Evolutionary conservation across 2,329 filamentous ascomycete genomes (phyloP), one percentile per base, ranked within the genome.

Genomic region (Pseudogymnoascus sp.): DNA sequence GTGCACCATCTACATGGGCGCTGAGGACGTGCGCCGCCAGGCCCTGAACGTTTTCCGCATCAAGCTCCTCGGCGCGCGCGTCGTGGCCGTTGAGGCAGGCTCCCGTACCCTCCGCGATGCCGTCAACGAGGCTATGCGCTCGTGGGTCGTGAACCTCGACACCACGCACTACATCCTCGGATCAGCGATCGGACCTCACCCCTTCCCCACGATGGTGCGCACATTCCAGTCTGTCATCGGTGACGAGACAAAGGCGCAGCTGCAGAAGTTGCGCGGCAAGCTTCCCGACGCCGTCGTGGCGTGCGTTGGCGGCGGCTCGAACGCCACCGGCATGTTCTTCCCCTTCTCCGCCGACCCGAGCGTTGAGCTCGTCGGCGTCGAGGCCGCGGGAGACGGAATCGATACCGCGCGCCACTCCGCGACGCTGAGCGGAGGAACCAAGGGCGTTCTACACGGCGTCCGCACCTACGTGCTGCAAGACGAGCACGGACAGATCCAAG

Each of bases 81-180:
- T 99, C 42, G 84, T 99, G 41, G 89, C 94, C 3, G 94, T 99
- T 52, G 92, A 97, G 74, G 90, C 92, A 55, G 94, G 94, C 62
- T 91, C 89, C 69, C 85, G 86, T 70, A 93, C 90, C 3, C 84
- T 92, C 30, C 87, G 90, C 64, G 90, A 93, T 71, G 90, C 93
- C 2, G 93, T 97, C 77, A 97, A 97, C 78, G 93, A 99, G 77
- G 92, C 94, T 19, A 79, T 99, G 72, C 89, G 94, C 52, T 87
- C 90, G 66, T 99, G 94, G 94, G 92, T 99, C 16, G 89, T 92
- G 62, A 84, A 92, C 68, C 89, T 99, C 14, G 87, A 92, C 70
- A 95, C 91, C 16, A 97, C 94, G 0, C 94, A 99, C 81, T 99
- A 97, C 80, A 94, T 97, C 70, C 96, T 99, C 70, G 94, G 94